Evolutionary conservation across 1,284 basidiomycete genomes (phyloP).

Genomic region (Boletellus sp.): DNA sequence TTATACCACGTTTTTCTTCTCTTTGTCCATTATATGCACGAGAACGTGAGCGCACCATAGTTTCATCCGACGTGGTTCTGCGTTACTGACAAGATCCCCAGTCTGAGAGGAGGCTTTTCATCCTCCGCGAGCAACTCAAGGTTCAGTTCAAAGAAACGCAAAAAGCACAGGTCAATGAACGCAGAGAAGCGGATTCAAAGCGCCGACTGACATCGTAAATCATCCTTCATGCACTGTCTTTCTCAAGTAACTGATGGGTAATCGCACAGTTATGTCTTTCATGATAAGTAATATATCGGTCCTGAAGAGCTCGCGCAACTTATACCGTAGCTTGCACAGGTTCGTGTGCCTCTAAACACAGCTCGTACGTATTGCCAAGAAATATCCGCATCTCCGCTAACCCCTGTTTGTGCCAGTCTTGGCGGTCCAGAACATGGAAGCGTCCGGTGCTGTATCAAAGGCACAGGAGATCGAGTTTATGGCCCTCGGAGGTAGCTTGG

Average conservation of each 20-base stretch:
- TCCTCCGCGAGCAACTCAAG: conserved; percentile 70
- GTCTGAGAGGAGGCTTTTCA: conserved; percentile 59
- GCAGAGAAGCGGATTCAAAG: conserved; percentile 76
- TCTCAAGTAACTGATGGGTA: conserved; percentile 2
- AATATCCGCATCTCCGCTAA: conserved; percentile 4
- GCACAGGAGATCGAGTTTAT: conserved; percentile 77
- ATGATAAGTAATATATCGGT: conserved; percentile 48
- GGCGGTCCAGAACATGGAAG: conserved; percentile 88
- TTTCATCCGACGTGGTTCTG: background rate
- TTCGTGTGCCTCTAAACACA: conserved; percentile 88
- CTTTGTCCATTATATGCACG: conserved; percentile 54
- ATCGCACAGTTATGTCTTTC: conserved; percentile 64
- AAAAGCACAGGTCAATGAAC: conserved; percentile 82
- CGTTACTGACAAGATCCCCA: conserved; percentile 20
- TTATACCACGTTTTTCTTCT: conserved; percentile 60
- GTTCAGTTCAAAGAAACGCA: conserved; percentile 75
- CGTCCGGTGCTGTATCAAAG: conserved; percentile 58
- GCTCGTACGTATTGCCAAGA: conserved; percentile 53
- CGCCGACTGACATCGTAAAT: conserved; percentile 74
- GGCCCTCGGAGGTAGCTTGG: conserved; percentile 77
- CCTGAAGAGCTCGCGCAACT: conserved; percentile 10
- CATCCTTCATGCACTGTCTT: background rate
- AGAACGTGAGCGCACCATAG: conserved; percentile 35
- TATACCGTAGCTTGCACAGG: conserved; percentile 46
- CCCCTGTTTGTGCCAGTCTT: conserved; percentile 46